Conservation (phyloP, 768 basidiomycete genomes). For the Pleurotus pulmonarius region DNA sequence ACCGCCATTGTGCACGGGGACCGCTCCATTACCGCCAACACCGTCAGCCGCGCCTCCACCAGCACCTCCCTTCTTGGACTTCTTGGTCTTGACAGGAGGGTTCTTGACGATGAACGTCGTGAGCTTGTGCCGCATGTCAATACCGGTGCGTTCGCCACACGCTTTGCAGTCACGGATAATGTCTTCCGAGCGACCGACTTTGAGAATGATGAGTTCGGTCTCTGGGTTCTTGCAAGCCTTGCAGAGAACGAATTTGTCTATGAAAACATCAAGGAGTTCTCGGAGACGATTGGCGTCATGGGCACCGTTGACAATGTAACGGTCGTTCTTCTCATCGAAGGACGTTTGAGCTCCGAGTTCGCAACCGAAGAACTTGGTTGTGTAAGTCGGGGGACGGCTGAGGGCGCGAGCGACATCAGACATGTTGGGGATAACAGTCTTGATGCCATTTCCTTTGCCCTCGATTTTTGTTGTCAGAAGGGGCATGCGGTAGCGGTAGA, state of each 20-base stretch:
- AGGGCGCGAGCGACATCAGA: conserved; percentile 94
- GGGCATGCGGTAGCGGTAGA: conserved; percentile 98
- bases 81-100: conserved; percentile 86
- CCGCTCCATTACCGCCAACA: conserved; percentile 16
- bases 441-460: conserved; percentile 99
- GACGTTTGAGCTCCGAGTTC: conserved; percentile 98
- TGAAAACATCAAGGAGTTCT: conserved; percentile 96
- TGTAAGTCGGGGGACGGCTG: conserved; percentile 90
- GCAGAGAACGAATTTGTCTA: conserved; percentile 98
- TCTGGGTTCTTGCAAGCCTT: conserved; percentile 98
- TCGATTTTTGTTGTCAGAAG: conserved; percentile 93
- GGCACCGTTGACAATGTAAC: conserved; percentile 98
- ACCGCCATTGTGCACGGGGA: conserved; percentile 26
- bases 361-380: conserved; percentile 99
- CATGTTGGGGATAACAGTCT: conserved; percentile 99
- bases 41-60: conserved; percentile 22
- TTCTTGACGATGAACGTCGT: conserved; percentile 97
- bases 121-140: conserved; percentile 97
- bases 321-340: conserved; percentile 93
- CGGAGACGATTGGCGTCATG: conserved; percentile 89
- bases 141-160: conserved; percentile 85
- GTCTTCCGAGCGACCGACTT: conserved; percentile 72
- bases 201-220: conserved; percentile 91
- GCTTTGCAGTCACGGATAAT: conserved; percentile 98
- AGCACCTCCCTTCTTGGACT: conserved; percentile 56